phyloP scores from a whole-genome alignment of 441 rosid species.

The Croton laevigatus region DNA sequence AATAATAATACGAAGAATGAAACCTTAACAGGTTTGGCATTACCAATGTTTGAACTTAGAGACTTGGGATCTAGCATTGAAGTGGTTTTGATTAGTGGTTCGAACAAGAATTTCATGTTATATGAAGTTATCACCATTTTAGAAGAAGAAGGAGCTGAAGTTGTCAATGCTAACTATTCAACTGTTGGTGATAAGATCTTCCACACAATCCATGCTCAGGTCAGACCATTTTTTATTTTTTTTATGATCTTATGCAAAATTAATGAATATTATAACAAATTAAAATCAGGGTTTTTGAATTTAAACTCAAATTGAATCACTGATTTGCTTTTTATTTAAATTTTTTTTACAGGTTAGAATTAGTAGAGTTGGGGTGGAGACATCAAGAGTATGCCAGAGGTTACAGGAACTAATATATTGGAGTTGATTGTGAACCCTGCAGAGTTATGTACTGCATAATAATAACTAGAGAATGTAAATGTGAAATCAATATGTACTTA shows the following conservation, averaged over 20 bases:
- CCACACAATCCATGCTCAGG: constrained; percentile 59
- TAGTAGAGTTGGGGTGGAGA: constrained; percentile 58
- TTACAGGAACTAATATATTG: constrained; percentile 33
- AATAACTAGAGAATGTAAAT: no score
- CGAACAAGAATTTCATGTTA: constrained; percentile 42
- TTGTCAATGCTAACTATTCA: constrained; percentile 43
- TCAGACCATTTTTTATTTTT: no score
- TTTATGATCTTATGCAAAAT: no score
- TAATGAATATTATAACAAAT: no score
- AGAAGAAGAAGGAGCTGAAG: constrained; percentile 61
- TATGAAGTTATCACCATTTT: constrained; percentile 42
- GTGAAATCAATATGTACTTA: no score
- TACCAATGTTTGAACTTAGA: constrained; percentile 39
- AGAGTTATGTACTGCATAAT: no score
- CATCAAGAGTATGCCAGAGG: constrained; percentile 43
- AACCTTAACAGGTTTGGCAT: constrained; percentile 11
- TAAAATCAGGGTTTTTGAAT: no score
- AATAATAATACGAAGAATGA: neutral
- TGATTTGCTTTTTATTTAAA: no score
- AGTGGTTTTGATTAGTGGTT: constrained; percentile 40
- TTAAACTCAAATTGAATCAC: no score
- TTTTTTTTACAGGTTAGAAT: constrained; percentile 45
- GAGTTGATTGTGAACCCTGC: constrained; percentile 2
- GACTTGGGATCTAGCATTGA: constrained; percentile 44
- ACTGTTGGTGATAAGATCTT: constrained; percentile 43